A percentile compares a stretch with the other conserved stretches of the same genome.
Conservation (phyloP, 176 grass and related monocot species). For the Thalia dealbata region DNA sequence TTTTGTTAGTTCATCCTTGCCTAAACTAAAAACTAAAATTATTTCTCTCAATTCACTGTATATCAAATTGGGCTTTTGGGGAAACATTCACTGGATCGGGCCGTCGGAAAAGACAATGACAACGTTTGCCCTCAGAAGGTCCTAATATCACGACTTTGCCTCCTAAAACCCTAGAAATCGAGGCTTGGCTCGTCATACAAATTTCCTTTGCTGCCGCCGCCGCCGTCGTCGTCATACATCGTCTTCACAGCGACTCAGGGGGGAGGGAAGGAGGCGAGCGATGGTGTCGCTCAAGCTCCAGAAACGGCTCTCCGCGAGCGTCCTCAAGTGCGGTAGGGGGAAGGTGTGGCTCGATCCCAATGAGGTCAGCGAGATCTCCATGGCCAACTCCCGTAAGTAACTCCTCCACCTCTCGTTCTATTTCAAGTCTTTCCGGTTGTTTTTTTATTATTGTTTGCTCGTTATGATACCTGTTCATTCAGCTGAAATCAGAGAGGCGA, state of each 20-base stretch:
- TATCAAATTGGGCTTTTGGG: too few relatives aligned
- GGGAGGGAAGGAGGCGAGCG: not conserved
- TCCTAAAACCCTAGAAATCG: not conserved
- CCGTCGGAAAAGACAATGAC: too few relatives aligned
- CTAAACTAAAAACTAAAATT: too few relatives aligned
- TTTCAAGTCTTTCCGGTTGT: not conserved
- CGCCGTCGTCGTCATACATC: too few relatives aligned
- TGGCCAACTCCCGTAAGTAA: slow-evolving; percentile 8
- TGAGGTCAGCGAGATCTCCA: slow-evolving; percentile 12
- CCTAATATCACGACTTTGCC: not conserved
- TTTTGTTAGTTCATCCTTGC: too few relatives aligned
- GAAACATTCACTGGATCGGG: too few relatives aligned
- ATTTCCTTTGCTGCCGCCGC: too few relatives aligned
- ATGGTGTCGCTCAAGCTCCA: slow-evolving; percentile 11
- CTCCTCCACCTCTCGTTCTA: not conserved
- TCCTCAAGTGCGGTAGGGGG: slow-evolving; percentile 10
- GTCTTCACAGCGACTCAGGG: too few relatives aligned
- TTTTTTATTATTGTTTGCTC: too few relatives aligned
- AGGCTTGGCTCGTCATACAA: too few relatives aligned
- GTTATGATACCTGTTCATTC: not conserved
- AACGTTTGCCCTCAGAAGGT: too few relatives aligned
- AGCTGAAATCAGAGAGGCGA: not conserved
- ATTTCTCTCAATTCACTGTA: too few relatives aligned
- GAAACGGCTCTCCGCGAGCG: slow-evolving; percentile 8
- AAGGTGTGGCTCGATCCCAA: slow-evolving; percentile 14